A percentile compares a stretch with the other conserved stretches of the same genome.
phyloP scores from a whole-genome alignment of 768 basidiomycete genomes.

The Rhodotorula paludigena region DNA sequence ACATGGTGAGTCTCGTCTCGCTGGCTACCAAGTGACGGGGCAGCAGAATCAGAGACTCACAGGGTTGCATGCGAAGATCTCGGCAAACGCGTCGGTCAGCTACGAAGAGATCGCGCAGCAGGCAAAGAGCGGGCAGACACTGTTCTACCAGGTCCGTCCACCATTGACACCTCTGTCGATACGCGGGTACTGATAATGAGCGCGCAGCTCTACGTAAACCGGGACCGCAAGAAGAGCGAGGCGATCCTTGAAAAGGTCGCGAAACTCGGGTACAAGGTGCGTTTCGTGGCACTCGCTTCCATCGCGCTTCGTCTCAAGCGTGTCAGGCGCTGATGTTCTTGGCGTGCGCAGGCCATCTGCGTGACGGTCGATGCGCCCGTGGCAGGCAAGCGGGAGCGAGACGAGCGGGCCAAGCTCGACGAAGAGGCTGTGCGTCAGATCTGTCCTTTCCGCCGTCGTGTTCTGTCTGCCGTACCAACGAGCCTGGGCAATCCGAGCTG shows the following conservation, averaged over 20 bases:
- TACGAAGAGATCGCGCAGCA: constrained; percentile 45
- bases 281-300: too few relatives aligned
- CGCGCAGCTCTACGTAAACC: constrained; percentile 68
- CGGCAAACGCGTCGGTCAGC: constrained; percentile 48
- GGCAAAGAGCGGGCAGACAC: constrained; percentile 40
- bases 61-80: constrained; percentile 43
- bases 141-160: constrained; percentile 50
- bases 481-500: too few relatives aligned
- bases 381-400: constrained; percentile 66
- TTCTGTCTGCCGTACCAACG: not conserved
- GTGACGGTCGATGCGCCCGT: constrained; percentile 87
- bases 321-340: too few relatives aligned
- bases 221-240: constrained; percentile 62
- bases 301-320: too few relatives aligned
- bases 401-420: constrained; percentile 39
- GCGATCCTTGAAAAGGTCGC: constrained; percentile 62
- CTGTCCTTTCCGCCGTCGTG: too few relatives aligned
- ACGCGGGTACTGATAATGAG: not conserved
- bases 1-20: constrained; percentile 29
- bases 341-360: constrained; percentile 62
- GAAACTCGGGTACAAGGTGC: constrained; percentile 61
- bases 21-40: not conserved
- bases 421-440: constrained; percentile 11
- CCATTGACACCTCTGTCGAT: not conserved
- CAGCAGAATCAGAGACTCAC: not conserved